Base-by-base conservation (phyloP, 2,329 filamentous ascomycete genomes). In the Aspergillus awamori region DNA sequence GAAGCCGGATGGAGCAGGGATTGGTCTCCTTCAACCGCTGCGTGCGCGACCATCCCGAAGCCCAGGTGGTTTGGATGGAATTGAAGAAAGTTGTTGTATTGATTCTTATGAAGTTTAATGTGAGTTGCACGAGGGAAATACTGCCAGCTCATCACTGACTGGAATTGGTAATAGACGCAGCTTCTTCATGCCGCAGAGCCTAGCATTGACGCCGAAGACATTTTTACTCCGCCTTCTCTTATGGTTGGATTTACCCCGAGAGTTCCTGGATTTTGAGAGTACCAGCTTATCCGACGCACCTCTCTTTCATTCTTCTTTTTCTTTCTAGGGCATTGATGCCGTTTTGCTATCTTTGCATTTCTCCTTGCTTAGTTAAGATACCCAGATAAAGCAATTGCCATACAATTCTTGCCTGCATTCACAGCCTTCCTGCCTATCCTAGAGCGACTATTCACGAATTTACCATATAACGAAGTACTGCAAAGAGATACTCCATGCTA, bases 31-130 rank as follows among this genome's bases (percentile, higher is more conserved):
- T 62, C 30, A 51, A 17, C 8, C 51, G 53, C 10, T 56, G 51
- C n/a, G 20, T 56, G 2, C 30, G 33, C n/a, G 7, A 11, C 8
- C 47, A 45, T 7, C 49, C 58, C 4, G 51, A 55, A n/a, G n/a
- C 56, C 13, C 45, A 58, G 13, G 56, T 57, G 11, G 59, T 45
- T 1, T 67, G 63, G 66, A 30, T 63, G 28, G 60, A 63, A 10
- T 5, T 66, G 56, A 67, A 66, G 30, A 67, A 65, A 22, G 48
- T 58, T 1, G 28, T 62, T 28, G 62, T 63, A n/a, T n/a, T 63
- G 13, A 24, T 67, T 1, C 22, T 68, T 4, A 20, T 59, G 30
- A 57, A 60, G 11, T 67, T 67, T 13, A 45, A 66, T 52, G 66
- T 67, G 11, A 41, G 63, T 55, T 45, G 15, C 59, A 3, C 13